Conservation (phyloP, 805 yeast species). For the Barnettozyma botsteinii region DNA sequence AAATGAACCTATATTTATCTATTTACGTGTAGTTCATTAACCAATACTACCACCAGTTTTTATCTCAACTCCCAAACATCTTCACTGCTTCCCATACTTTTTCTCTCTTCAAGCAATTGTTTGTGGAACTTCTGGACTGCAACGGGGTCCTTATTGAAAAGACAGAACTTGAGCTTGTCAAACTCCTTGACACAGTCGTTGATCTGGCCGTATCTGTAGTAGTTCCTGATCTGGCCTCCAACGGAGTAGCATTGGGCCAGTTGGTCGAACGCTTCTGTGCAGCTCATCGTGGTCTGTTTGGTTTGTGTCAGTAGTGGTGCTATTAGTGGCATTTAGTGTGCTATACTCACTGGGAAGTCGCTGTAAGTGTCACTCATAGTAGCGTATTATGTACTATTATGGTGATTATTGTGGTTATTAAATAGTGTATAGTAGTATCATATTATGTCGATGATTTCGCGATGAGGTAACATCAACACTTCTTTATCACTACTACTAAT, state of each 20-base stretch:
- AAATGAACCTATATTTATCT: background rate
- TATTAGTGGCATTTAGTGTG: background rate
- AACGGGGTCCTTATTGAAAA: slow-evolving; percentile 50
- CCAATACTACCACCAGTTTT: background rate
- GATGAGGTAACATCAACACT: too few species aligned
- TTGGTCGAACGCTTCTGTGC: slow-evolving; percentile 83
- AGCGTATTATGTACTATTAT: too few species aligned
- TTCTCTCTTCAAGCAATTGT: slow-evolving; percentile 52
- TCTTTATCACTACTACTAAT: too few species aligned
- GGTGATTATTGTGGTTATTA: too few species aligned
- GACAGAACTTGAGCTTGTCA: slow-evolving; percentile 75
- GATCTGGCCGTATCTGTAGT: slow-evolving; percentile 78
- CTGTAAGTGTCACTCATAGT: slow-evolving; percentile 11
- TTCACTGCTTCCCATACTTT: slow-evolving; percentile 69
- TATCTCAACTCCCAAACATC: slow-evolving; percentile 63
- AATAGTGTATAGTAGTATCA: too few species aligned
- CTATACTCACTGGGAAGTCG: slow-evolving; percentile 21
- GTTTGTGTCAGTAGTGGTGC: background rate
- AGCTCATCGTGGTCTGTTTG: slow-evolving; percentile 52
- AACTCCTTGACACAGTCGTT: slow-evolving; percentile 65
- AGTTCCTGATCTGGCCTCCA: slow-evolving; percentile 83
- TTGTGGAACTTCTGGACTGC: slow-evolving; percentile 73
- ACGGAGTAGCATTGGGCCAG: slow-evolving; percentile 79
- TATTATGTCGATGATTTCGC: too few species aligned
- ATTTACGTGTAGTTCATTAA: background rate